phyloP scores from a whole-genome alignment of 176 grass and related monocot genomes.

The Carex cristatella region DNA sequence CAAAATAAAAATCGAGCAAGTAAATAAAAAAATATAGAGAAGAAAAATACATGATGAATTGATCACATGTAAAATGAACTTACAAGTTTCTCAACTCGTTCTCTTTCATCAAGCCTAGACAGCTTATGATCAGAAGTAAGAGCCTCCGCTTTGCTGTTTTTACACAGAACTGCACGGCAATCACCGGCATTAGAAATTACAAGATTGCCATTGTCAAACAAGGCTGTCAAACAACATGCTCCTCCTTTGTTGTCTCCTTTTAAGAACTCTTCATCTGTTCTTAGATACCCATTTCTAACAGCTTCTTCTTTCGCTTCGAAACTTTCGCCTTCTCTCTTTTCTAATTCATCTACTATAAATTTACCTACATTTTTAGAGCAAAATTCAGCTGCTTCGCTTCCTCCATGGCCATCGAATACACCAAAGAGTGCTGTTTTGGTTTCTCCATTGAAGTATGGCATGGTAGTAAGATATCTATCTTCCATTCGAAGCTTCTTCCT shows the following conservation, averaged over 20 bases:
- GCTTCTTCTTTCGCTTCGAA: slow-evolving; percentile 19
- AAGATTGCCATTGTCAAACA: slow-evolving; percentile 30
- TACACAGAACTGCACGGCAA: slow-evolving; percentile 41
- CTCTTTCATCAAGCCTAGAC: slow-evolving; percentile 38
- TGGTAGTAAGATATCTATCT: slow-evolving; percentile 28
- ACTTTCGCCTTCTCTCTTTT: background rate
- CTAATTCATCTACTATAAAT: slow-evolving; percentile 28
- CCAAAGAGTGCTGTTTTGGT: slow-evolving; percentile 36
- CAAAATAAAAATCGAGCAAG: background rate
- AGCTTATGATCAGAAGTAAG: slow-evolving; percentile 41
- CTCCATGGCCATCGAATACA: slow-evolving; percentile 47
- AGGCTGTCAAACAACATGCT: slow-evolving; percentile 42
- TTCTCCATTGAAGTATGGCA: slow-evolving; percentile 10
- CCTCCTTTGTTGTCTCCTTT: slow-evolving; percentile 33
- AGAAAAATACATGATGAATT: background rate
- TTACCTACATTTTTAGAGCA: slow-evolving; percentile 35
- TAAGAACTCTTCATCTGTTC: slow-evolving; percentile 39
- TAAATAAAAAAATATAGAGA: background rate
- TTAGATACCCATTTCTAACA: slow-evolving; percentile 35
- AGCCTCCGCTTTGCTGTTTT: slow-evolving; percentile 31
- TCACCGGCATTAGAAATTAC: slow-evolving; percentile 47
- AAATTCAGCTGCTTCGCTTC: slow-evolving; percentile 44
- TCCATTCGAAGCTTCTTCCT: slow-evolving; percentile 39
- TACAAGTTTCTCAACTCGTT: slow-evolving; percentile 44
- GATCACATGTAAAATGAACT: slow-evolving; percentile 6